Evolutionary conservation across 2,329 filamentous ascomycete genomes (phyloP).

Genomic region (Hymenoscyphus fraxineus): DNA sequence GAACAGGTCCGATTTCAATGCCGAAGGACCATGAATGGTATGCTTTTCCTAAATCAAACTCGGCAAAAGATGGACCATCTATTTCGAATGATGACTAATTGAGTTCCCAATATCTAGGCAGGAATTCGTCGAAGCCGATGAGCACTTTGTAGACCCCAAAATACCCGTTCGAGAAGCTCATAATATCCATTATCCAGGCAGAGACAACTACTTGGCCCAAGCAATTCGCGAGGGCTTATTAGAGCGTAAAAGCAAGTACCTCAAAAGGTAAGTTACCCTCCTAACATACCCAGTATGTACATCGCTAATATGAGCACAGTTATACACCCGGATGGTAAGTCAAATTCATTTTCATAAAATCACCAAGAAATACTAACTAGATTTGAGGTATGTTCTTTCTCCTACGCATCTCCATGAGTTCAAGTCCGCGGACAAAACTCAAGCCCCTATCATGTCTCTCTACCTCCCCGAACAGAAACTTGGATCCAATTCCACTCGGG

Average conservation of each 20-base stretch:
- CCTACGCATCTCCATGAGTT: constrained; percentile 98
- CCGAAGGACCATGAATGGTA: constrained; percentile 84
- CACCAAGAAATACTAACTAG: constrained; percentile 8
- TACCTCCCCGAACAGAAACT: constrained; percentile 94
- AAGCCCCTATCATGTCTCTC: constrained; percentile 92
- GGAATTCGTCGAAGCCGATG: constrained; percentile 73
- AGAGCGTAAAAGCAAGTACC: constrained; percentile 96
- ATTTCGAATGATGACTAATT: neutral
- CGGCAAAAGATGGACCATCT: neutral
- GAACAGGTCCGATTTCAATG: constrained; percentile 83
- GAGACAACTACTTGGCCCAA: constrained; percentile 71
- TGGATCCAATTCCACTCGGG: constrained; percentile 79
- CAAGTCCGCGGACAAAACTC: constrained; percentile 92
- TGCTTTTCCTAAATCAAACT: constrained; percentile 34
- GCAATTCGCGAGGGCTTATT: constrained; percentile 88
- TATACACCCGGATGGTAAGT: constrained; percentile 67
- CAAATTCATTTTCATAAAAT: neutral
- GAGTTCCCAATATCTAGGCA: constrained; percentile 33
- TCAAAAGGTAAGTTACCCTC: constrained; percentile 61
- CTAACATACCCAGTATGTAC: constrained; percentile 9
- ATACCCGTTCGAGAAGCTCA: constrained; percentile 73
- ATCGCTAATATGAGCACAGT: neutral
- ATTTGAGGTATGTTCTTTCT: constrained; percentile 81
- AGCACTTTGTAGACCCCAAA: constrained; percentile 82
- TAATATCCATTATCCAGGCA: constrained; percentile 87